Evolutionary conservation across 331 rosid species (phyloP).

Genomic region (Malus hybrid): DNA sequence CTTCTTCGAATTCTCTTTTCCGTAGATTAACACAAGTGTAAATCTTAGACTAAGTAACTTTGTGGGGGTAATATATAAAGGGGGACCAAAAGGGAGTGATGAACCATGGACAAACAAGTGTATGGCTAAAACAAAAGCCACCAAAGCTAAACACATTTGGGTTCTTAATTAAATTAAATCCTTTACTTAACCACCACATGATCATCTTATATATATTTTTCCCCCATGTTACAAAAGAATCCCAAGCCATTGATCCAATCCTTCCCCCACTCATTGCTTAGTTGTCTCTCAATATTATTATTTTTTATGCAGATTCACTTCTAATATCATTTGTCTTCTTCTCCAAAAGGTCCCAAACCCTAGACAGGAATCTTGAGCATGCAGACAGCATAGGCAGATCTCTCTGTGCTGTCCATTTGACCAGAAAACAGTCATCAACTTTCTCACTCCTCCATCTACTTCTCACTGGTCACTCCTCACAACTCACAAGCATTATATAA

Average conservation of each 20-base stretch:
- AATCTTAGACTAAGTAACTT: conserved; percentile 15
- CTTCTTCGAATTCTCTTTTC: too few species aligned
- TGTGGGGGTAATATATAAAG: not conserved
- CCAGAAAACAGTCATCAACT: conserved; percentile 39
- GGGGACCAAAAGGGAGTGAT: conserved; percentile 28
- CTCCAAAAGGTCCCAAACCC: conserved; percentile 30
- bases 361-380: conserved; percentile 65
- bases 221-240: conserved; percentile 55
- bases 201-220: conserved; percentile 18
- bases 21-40: not conserved
- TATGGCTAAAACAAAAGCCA: conserved; percentile 45
- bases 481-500: conserved; percentile 23
- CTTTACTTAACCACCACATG: conserved; percentile 28
- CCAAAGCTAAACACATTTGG: conserved; percentile 20
- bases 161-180: conserved; percentile 11
- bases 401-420: conserved; percentile 72
- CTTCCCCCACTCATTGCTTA: conserved; percentile 57
- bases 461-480: not conserved
- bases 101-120: conserved; percentile 33
- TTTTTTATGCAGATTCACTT: conserved; percentile 60
- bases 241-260: conserved; percentile 46
- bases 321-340: conserved; percentile 58
- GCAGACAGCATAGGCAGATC: conserved; percentile 64
- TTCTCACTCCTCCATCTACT: not conserved
- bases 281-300: conserved; percentile 54